Percentiles rank a stretch among this genome's conserved stretches.
Evolutionary conservation across 805 yeast genomes (phyloP).

Genomic region (Candida lessepsii): DNA sequence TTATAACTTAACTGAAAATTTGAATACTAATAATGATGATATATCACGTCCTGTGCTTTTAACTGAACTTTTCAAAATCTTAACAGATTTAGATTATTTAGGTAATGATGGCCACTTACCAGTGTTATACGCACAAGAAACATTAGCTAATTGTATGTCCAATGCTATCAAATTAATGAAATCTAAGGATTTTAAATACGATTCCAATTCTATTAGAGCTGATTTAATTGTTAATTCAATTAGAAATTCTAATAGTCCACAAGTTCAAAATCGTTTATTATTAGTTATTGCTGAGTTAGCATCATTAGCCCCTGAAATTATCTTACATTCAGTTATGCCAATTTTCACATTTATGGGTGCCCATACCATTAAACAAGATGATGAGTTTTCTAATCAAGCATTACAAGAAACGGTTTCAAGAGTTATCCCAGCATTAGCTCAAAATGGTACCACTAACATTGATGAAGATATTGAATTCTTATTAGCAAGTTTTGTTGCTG

Average conservation of each 20-base stretch:
- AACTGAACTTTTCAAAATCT: conserved; percentile 54
- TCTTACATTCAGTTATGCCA: conserved; percentile 98
- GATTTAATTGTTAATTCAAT: conserved; percentile 90
- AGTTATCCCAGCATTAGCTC: conserved; percentile 82
- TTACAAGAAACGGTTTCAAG: conserved; percentile 87
- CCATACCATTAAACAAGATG: conserved; percentile 93
- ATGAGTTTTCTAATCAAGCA: conserved; percentile 88
- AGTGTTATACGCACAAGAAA: conserved; percentile 86
- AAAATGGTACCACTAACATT: conserved; percentile 33
- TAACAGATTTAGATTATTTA: conserved; percentile 76
- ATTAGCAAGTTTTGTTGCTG: conserved; percentile 86
- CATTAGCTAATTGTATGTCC: conserved; percentile 82
- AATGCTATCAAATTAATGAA: conserved; percentile 61
- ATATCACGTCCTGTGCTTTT: conserved; percentile 46
- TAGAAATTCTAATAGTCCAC: conserved; percentile 86
- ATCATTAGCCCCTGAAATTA: conserved; percentile 82
- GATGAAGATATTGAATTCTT: conserved; percentile 61
- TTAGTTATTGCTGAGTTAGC: conserved; percentile 87
- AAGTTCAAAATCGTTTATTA: conserved; percentile 85
- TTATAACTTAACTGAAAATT: conserved; percentile 35
- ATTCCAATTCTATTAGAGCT: conserved; percentile 72
- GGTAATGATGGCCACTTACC: conserved; percentile 92
- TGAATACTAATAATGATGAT: conserved; percentile 15
- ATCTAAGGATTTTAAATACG: conserved; percentile 37
- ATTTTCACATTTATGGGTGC: conserved; percentile 99